A percentile compares a stretch with the other conserved stretches of the same genome.
Conservation (phyloP, 768 basidiomycete species). For the Suillus sp. region DNA sequence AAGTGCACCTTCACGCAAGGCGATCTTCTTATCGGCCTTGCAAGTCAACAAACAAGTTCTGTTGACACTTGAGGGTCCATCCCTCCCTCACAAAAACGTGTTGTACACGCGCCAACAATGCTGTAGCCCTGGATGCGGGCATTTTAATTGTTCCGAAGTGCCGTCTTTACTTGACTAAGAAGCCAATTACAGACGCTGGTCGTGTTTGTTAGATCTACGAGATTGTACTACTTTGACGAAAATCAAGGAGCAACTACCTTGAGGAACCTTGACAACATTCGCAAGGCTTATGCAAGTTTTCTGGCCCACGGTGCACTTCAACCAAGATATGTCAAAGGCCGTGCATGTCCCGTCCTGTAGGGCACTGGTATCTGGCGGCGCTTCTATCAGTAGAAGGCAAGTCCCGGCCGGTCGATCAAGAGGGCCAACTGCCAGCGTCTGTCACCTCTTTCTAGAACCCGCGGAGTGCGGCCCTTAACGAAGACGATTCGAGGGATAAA, state of each 20-base stretch:
- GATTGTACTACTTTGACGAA: not conserved
- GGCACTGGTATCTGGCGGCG: not conserved
- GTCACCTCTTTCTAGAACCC: constrained; percentile 6
- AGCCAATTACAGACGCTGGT: constrained; percentile 17
- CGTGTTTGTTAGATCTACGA: not conserved
- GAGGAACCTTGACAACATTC: not conserved
- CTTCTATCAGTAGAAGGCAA: constrained; percentile 1
- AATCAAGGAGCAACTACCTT: not conserved
- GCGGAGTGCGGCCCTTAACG: not conserved
- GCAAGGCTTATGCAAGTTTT: not conserved
- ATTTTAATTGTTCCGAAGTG: constrained; percentile 25
- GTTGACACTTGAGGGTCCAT: constrained; percentile 39
- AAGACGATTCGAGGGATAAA: constrained; percentile 1
- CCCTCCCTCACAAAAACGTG: constrained; percentile 37
- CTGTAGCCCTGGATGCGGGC: constrained; percentile 30
- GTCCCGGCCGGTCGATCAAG: constrained; percentile 8
- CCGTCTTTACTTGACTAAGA: constrained; percentile 26
- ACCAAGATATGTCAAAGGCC: not conserved
- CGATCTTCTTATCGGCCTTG: constrained; percentile 32
- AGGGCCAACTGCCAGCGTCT: not conserved
- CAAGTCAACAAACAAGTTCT: constrained; percentile 26
- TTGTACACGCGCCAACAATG: constrained; percentile 35
- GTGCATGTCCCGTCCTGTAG: not conserved
- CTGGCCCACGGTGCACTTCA: not conserved
- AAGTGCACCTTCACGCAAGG: constrained; percentile 17